Evolutionary conservation across 2,329 filamentous ascomycete species (phyloP).

Genomic region (Neophaeococcomyces mojaviensis): DNA sequence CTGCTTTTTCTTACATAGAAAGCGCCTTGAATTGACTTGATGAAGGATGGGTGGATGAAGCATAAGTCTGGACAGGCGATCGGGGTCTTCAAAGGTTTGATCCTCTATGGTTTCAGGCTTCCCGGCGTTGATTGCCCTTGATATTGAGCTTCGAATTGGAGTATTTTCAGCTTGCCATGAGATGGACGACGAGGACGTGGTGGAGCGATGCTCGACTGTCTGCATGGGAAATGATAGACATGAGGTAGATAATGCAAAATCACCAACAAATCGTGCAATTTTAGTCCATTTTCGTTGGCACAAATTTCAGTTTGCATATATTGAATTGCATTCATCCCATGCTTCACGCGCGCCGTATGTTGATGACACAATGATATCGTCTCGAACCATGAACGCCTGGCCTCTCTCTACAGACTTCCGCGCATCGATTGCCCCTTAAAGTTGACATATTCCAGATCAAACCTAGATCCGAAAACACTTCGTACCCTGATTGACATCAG

Average conservation of each 20-base stretch:
- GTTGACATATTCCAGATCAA: no score
- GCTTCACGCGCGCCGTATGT: no score
- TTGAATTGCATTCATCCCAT: no score
- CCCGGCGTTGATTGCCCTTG: not conserved
- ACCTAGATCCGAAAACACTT: no score
- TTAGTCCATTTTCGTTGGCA: no score
- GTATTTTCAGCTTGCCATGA: conserved; percentile 1
- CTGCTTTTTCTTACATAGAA: not conserved
- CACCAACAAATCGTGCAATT: not conserved
- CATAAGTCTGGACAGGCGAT: conserved; percentile 1
- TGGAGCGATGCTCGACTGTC: no score
- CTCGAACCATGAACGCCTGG: no score
- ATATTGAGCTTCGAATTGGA: not conserved
- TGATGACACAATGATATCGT: no score
- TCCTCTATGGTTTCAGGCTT: conserved; percentile 3
- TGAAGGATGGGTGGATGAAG: conserved; percentile 4
- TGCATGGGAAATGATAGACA: not conserved
- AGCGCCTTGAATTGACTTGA: conserved; percentile 7
- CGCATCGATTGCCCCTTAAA: no score
- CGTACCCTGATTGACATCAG: no score
- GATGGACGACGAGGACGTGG: conserved; percentile 1
- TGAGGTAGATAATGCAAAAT: not conserved
- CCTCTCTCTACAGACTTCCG: no score
- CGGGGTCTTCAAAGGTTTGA: not conserved
- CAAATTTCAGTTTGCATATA: no score